phyloP scores from a whole-genome alignment of 768 basidiomycete species.

The Multifurca ochricompacta region DNA sequence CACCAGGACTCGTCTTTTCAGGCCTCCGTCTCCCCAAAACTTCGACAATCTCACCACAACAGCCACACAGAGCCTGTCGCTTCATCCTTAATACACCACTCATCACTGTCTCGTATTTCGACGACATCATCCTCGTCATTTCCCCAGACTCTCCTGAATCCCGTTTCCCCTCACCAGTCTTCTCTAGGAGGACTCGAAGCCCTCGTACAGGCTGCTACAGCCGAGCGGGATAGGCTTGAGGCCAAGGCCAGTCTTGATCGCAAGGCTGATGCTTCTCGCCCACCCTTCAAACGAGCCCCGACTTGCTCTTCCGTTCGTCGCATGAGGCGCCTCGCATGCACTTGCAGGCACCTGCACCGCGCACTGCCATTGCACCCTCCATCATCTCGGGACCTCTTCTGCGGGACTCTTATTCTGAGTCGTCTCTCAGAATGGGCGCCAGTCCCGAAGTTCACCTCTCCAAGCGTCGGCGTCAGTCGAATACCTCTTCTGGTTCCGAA shows the following conservation, averaged over 20 bases:
- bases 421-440: constrained; percentile 9
- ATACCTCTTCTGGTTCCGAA: constrained; percentile 2
- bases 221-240: constrained; percentile 50
- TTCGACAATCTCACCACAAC: constrained; percentile 3
- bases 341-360: constrained; percentile 7
- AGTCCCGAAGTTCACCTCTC: not conserved
- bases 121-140: constrained; percentile 16
- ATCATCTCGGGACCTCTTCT: constrained; percentile 8
- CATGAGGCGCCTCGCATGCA: constrained; percentile 3
- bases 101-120: constrained; percentile 13
- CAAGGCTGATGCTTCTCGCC: constrained; percentile 2
- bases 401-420: constrained; percentile 15
- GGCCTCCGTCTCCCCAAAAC: constrained; percentile 6
- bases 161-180: constrained; percentile 23
- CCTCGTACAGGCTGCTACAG: constrained; percentile 62
- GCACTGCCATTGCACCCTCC: constrained; percentile 1
- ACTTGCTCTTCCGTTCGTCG: constrained; percentile 1
- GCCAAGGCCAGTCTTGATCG: constrained; percentile 19
- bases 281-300: constrained; percentile 3
- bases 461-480: constrained; percentile 13
- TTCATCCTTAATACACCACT: constrained; percentile 5
- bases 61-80: constrained; percentile 5
- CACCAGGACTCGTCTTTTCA: constrained; percentile 7
- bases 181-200: constrained; percentile 45
- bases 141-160: constrained; percentile 20